Evolutionary conservation across 768 basidiomycete species (phyloP).

Genomic region (Russula compacta): DNA sequence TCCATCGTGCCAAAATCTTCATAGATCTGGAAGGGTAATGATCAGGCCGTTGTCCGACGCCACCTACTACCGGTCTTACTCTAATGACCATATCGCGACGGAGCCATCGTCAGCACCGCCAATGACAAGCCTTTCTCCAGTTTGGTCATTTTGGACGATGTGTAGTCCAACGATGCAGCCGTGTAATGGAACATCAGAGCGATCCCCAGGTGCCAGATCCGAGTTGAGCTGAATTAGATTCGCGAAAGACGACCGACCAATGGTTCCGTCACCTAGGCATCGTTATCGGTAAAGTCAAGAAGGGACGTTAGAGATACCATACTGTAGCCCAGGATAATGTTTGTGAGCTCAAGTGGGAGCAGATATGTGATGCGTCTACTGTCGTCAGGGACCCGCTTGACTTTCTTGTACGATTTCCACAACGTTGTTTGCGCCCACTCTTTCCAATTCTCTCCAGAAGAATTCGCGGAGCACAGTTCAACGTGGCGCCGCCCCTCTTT

Average conservation of each 20-base stretch:
- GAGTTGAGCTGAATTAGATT: slow-evolving; percentile 17
- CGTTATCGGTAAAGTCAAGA: background rate
- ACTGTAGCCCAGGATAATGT: slow-evolving; percentile 56
- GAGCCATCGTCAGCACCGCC: slow-evolving; percentile 77
- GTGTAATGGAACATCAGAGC: slow-evolving; percentile 39
- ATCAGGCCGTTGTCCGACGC: background rate
- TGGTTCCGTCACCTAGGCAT: slow-evolving; percentile 25
- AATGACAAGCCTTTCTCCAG: slow-evolving; percentile 52
- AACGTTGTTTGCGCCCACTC: slow-evolving; percentile 20
- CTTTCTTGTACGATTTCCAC: slow-evolving; percentile 23
- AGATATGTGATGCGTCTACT: slow-evolving; percentile 19
- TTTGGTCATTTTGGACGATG: slow-evolving; percentile 46
- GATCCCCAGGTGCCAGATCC: slow-evolving; percentile 26
- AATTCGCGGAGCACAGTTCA: background rate
- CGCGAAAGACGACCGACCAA: slow-evolving; percentile 24
- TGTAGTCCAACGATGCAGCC: slow-evolving; percentile 45
- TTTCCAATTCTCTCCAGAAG: background rate
- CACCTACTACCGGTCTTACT: slow-evolving; percentile 33
- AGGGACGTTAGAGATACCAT: background rate
- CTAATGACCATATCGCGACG: slow-evolving; percentile 60
- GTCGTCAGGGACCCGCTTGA: background rate
- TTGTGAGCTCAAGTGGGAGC: slow-evolving; percentile 46
- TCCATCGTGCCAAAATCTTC: slow-evolving; percentile 61
- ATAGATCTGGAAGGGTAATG: slow-evolving; percentile 39
- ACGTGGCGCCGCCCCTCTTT: slow-evolving; percentile 5